Evolutionary conservation across 2,329 filamentous ascomycete species (phyloP), one percentile per base, ranked within the genome.

Genomic region (Pseudogymnoascus sp.): DNA sequence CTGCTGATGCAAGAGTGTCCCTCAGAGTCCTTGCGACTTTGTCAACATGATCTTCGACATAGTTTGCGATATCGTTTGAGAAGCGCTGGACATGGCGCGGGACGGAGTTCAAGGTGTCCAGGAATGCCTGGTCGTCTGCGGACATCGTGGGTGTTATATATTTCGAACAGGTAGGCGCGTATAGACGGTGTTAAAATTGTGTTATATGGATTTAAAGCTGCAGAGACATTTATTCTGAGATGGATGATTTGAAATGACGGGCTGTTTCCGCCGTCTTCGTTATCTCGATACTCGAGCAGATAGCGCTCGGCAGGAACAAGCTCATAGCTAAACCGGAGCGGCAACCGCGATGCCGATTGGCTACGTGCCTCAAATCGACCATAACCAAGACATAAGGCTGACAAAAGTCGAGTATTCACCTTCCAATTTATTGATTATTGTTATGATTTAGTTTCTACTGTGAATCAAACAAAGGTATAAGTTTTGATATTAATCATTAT

Each of bases 41-140:
- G 70, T 96, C 90, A 74, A 96, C 87, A 71, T 92, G 86, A 63
- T 82, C 81, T 75, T 97, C 90, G 72, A 96, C 84, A 67, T 87
- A 88, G 66, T 91, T 87, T 72, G 90, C 90, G 64, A 93, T 82
- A 60, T 89, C 82, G 68, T 81, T 79, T 13, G 88, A 87, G 74
- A 91, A 92, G 66, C 80, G 80, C 65, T 83, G 83, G 72, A 93
- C 80, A 70, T 92, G 86, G 75, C 83, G 78, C 9, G 82, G 81
- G 66, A 85, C 80, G 63, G 79, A 80, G 55, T 87, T 79, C 77
- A 92, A 89, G 72, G 88, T 80, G 75, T 91, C 88, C 67, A 91
- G 77, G 72, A 92, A 88, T 69, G 88, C 86, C 76, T 90, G 86
- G 72, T 91, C 88, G 73, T 92, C 88, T 72, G 84, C 85, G 67